A percentile compares a stretch with the other conserved stretches of the same genome.
These are phyloP conservation scores for Dactylellina cionopaga DNA, from an alignment of 2,329 filamentous ascomycete species.

Conservation along the genomic window DNA sequence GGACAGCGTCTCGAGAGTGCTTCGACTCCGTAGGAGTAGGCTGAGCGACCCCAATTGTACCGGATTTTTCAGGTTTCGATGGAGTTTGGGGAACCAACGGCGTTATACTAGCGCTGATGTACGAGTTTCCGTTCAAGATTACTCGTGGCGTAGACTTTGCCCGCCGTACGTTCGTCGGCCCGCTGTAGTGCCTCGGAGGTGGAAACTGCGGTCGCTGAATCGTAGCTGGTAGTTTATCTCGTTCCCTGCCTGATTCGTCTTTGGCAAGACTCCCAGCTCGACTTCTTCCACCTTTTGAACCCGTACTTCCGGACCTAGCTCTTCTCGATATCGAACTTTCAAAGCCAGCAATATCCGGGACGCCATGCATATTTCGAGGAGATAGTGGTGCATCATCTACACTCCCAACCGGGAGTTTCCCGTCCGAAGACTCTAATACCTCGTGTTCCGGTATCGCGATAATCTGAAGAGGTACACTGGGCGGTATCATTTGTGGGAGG, in stretches of 20 bases:
- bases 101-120: slow-evolving; percentile 24
- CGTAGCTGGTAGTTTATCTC: slow-evolving; percentile 10
- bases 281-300: slow-evolving; percentile 32
- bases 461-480: slow-evolving; percentile 30
- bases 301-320: slow-evolving; percentile 37
- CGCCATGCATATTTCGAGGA: background rate
- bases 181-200: slow-evolving; percentile 35
- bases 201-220: slow-evolving; percentile 32
- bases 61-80: slow-evolving; percentile 25
- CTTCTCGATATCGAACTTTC: slow-evolving; percentile 16
- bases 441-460: slow-evolving; percentile 46
- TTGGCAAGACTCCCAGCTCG: slow-evolving; percentile 42
- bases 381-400: slow-evolving; percentile 12
- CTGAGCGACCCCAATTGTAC: background rate
- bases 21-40: slow-evolving; percentile 17
- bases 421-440: slow-evolving; percentile 6
- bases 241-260: slow-evolving; percentile 21
- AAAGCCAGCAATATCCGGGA: slow-evolving; percentile 13
- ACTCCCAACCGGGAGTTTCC: background rate
- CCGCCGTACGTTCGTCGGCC: slow-evolving; percentile 27
- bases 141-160: slow-evolving; percentile 42
- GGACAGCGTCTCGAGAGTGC: slow-evolving; percentile 10
- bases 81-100: slow-evolving; percentile 33
- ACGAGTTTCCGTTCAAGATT: slow-evolving; percentile 32
- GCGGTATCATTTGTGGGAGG: slow-evolving; percentile 28